Base-by-base conservation (phyloP, 768 basidiomycete species). In the Leccinum olivaceopallidum region DNA sequence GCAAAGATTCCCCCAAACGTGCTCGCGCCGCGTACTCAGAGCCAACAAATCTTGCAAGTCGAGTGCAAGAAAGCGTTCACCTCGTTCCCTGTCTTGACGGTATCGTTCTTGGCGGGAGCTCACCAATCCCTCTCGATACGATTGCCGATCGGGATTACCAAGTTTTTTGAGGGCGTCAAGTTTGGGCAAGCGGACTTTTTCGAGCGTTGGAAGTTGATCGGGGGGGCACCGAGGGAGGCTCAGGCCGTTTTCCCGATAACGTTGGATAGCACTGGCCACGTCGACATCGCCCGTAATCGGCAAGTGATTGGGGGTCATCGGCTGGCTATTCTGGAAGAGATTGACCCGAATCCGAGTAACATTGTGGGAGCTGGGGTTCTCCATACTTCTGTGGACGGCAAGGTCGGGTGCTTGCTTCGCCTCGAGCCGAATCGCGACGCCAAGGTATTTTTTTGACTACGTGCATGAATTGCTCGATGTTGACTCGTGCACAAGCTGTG, bases 121-220 rank as follows among this genome's bases (percentile, higher is more conserved):
- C 89, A 95, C 66, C 94, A 96, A 71, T 86, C 91, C 6, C 79
- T 95, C 56, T 86, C 89, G 10, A 75, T 98, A 59, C 85, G 87
- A 53, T 80, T 99, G 26, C 97, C 97, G 12, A 85, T 99, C 64
- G 84, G 92, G 49, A 68, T 97, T 58, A 89, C 89, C 44, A 94
- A 96, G 74, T 99, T 99, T 75, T 83, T 98, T 58, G 96, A 97
- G 70, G 91, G 92, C 26, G 95, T 98, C 64, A 89, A 87, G 68
- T 83, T 99, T 36, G 86, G 84, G 12, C 80, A 84, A 62, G 77
- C 83, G 1, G 92, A 97, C 66, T 99, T 98, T 82, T 99, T 98
- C 76, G 95, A 98, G 74, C 81, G 97, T 55, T 99, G 97, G 97
- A 95, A 94, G 74, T 77, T 97, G 66, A 98, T 98, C 55, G 97